phyloP scores from a whole-genome alignment of 1,284 basidiomycete genomes.

The Fomes fomentarius region DNA sequence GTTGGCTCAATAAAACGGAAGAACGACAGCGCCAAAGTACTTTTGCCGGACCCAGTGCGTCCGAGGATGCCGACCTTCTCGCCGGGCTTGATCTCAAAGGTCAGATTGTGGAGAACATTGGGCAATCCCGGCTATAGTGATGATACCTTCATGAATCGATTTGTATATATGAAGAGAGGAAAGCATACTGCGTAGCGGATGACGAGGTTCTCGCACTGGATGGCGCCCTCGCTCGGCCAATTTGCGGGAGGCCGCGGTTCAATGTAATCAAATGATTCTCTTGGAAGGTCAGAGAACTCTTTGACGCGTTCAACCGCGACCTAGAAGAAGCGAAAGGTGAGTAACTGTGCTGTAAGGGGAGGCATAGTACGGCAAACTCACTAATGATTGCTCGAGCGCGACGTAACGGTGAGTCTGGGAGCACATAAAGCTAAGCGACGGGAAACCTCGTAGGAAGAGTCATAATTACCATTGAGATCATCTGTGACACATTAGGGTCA shows the following conservation, averaged over 20 bases:
- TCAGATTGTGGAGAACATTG: constrained; percentile 82
- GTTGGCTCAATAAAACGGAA: constrained; percentile 95
- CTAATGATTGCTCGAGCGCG: constrained; percentile 93
- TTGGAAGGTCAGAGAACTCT: constrained; percentile 82
- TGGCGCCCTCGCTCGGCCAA: constrained; percentile 82
- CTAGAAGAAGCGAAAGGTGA: constrained; percentile 44
- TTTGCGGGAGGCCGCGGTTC: constrained; percentile 83
- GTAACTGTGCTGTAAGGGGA: too few relatives aligned
- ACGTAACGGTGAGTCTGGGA: constrained; percentile 68
- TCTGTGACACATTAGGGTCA: constrained; percentile 41
- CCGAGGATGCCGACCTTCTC: constrained; percentile 91
- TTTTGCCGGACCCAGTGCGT: constrained; percentile 89
- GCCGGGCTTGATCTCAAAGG: constrained; percentile 76
- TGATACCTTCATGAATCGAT: constrained; percentile 11
- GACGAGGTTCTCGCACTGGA: constrained; percentile 81
- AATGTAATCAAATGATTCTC: constrained; percentile 80
- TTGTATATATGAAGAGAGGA: constrained; percentile 10
- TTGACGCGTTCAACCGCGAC: constrained; percentile 91
- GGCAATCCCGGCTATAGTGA: constrained; percentile 82
- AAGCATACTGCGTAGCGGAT: constrained; percentile 84
- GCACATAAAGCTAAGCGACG: constrained; percentile 8
- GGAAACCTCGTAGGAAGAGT: background rate
- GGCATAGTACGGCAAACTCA: too few relatives aligned
- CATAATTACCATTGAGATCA: constrained; percentile 48
- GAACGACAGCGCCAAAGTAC: constrained; percentile 89